phyloP scores from a whole-genome alignment of 257 asterid genomes.

The Lycium ferocissimum region DNA sequence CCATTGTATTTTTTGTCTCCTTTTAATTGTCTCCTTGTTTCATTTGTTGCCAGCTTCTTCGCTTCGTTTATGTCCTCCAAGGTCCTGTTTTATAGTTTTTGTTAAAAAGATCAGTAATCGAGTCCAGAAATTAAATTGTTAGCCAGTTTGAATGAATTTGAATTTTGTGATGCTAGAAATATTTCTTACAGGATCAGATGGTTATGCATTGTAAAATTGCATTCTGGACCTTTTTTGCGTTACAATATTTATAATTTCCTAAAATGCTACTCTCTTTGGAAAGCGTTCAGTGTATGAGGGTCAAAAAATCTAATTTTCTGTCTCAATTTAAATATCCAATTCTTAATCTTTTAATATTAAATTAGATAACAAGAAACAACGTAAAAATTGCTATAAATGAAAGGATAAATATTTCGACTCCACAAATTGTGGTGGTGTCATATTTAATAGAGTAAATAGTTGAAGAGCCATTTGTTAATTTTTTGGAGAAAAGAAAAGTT shows the following conservation, averaged over 20 bases:
- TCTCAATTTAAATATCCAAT: not conserved
- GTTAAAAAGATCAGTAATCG: not conserved
- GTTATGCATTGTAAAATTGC: not conserved
- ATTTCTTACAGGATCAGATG: too few relatives aligned
- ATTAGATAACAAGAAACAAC: not conserved
- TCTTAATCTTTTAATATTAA: not conserved
- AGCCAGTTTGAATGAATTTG: not conserved
- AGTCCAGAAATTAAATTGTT: not conserved
- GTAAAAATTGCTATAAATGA: not conserved
- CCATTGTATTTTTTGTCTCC: slow-evolving; percentile 40
- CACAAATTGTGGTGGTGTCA: not conserved
- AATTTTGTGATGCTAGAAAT: not conserved
- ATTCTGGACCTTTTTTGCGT: not conserved
- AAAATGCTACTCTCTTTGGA: not conserved
- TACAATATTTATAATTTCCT: not conserved
- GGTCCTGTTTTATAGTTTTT: not conserved
- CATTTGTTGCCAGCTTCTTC: slow-evolving; percentile 30
- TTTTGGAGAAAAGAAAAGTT: not conserved
- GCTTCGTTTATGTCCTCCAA: slow-evolving; percentile 39
- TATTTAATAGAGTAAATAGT: not conserved
- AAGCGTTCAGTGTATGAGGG: not conserved
- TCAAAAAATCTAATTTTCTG: not conserved
- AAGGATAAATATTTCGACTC: not conserved
- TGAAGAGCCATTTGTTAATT: not conserved
- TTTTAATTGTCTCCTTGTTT: slow-evolving; percentile 61